Percentiles rank a stretch among this genome's conserved stretches.
Evolutionary conservation across 768 basidiomycete genomes (phyloP).

Genomic region (Hericium rajendrae): DNA sequence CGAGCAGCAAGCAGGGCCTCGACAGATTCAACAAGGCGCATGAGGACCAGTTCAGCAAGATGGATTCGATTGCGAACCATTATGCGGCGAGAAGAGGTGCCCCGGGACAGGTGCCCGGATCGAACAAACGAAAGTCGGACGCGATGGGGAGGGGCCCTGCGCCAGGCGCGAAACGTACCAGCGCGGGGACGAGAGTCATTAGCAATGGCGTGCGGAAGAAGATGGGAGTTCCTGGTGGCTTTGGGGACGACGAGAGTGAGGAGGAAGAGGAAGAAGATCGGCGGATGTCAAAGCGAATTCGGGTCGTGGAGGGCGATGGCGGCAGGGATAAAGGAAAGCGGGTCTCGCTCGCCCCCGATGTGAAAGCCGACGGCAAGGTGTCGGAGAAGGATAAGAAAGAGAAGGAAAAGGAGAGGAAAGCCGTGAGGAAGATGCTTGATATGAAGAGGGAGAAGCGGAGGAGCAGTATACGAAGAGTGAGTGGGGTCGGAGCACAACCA

Average conservation of each 20-base stretch:
- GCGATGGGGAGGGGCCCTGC: conserved; percentile 31
- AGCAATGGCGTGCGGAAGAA: conserved; percentile 35
- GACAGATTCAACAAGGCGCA: conserved; percentile 50
- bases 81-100: conserved; percentile 34
- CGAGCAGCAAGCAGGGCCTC: conserved; percentile 1
- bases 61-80: conserved; percentile 63
- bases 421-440: conserved; percentile 55
- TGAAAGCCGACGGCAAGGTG: not conserved
- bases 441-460: conserved; percentile 56
- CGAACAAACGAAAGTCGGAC: conserved; percentile 41
- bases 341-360: conserved; percentile 24
- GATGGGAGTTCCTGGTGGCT: conserved; percentile 43
- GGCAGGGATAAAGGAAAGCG: conserved; percentile 25
- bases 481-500: conserved; percentile 24
- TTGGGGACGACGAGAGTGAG: conserved; percentile 41
- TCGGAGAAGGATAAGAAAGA: conserved; percentile 14
- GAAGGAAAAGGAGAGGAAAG: conserved; percentile 42
- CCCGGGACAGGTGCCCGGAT: conserved; percentile 10
- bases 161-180: conserved; percentile 18
- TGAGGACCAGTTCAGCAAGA: conserved; percentile 57
- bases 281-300: conserved; percentile 36
- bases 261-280: conserved; percentile 31
- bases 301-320: conserved; percentile 26
- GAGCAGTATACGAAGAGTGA: conserved; percentile 40
- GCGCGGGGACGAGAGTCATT: conserved; percentile 35